Evolutionary conservation across 148 eudicot species (phyloP), one percentile per base, ranked within the genome.

Genomic region (Dysphania ambrosioides): DNA sequence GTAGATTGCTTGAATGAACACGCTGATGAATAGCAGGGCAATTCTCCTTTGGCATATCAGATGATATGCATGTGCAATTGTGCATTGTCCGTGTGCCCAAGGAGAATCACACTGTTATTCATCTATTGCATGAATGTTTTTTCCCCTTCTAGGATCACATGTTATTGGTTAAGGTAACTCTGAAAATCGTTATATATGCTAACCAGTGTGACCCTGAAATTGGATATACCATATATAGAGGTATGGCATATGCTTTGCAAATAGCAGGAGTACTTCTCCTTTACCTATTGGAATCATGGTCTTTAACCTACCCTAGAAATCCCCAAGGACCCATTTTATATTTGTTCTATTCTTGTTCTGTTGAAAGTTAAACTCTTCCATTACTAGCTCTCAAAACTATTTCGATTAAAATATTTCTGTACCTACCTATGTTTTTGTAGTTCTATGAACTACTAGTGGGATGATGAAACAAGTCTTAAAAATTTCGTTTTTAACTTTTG

Each of bases 101-200:
- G 73, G 82, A 74, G 78, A 60, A 74, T 44, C 34, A 68, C 81
- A 31, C 81, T 79, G 77, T 68, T 73, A 79, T 79, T 79, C 77
- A 29, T 30, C 63, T 47, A 21, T 27, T 16, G 21, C 67, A 36
- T 55, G 36, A 63, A 62, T 19, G 21, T 24, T 13, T 71, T 62
- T n/a, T n/a, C n/a, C n/a, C n/a, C 56, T 64, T 62, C 31, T 70
- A 18, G 49, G 8, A 38, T 38, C n/a, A 41, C 10, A 5, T 53
- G 66, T 70, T 23, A 42, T 40, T 16, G 5, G 13, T 29, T 41
- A 32, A 75, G 36, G 44, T 23, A 67, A 67, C 36, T 51, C 10
- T 18, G 24, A 31, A 61, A 40, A 21, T 64, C 30, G 7, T 29
- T 60, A 44, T 41, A 26, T 74, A 60, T 63, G 41, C 58, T 47